Conservation (phyloP, 805 yeast genomes). For the Nakazawaea wyomingensis region DNA sequence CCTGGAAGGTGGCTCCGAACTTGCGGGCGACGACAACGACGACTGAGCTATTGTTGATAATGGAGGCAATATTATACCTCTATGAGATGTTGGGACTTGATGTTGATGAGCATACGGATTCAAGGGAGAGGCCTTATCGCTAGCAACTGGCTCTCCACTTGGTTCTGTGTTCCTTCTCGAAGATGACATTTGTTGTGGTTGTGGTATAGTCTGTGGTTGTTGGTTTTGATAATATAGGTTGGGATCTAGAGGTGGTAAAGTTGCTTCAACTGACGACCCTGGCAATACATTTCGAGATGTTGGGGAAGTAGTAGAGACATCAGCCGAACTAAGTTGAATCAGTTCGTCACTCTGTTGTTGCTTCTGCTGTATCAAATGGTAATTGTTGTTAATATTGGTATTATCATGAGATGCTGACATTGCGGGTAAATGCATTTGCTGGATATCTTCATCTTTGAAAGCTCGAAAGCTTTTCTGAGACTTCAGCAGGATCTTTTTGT, state of each 20-base stretch:
- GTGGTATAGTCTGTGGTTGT: conserved; percentile 1
- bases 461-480: not conserved
- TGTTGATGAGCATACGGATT: conserved; percentile 1
- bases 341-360: too few relatives aligned
- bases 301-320: not conserved
- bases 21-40: conserved; percentile 2
- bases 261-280: conserved; percentile 6
- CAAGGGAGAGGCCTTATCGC: not conserved
- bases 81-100: not conserved
- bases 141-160: not conserved
- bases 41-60: conserved; percentile 9
- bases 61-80: conserved; percentile 10
- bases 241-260: conserved; percentile 10
- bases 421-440: not conserved
- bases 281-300: not conserved
- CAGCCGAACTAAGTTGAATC: too few relatives aligned
- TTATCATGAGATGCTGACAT: not conserved
- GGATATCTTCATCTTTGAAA: not conserved
- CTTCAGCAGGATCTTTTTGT: not conserved
- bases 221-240: conserved; percentile 9
- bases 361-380: too few relatives aligned
- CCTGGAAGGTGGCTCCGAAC: conserved; percentile 1
- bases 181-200: not conserved
- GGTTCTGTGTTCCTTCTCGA: conserved; percentile 11
- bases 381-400: not conserved